These are phyloP conservation scores for Cymbopogon citratus DNA, from an alignment of 176 grass and related monocot species.

Conservation along the genomic window DNA sequence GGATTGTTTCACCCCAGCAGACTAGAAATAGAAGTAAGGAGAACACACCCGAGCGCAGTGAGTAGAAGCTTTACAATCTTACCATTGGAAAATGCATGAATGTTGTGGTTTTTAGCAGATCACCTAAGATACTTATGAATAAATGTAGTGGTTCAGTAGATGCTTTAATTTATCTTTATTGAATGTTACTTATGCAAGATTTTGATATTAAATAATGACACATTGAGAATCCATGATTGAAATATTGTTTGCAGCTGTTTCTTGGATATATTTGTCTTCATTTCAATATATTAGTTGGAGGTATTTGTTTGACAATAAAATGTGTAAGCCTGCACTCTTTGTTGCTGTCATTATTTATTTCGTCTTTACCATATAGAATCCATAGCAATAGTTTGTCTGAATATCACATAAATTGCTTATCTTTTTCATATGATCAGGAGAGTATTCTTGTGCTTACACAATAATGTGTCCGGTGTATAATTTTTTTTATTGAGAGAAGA, in stretches of 20 bases:
- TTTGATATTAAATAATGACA: background rate
- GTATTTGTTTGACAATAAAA: background rate
- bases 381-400: too few relatives aligned
- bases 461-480: too few relatives aligned
- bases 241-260: background rate
- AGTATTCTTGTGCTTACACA: too few relatives aligned
- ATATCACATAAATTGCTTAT: too few relatives aligned
- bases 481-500: too few relatives aligned
- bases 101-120: too few relatives aligned
- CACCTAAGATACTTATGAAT: background rate
- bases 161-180: background rate
- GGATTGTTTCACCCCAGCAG: background rate
- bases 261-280: background rate
- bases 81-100: background rate
- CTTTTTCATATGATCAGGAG: too few relatives aligned
- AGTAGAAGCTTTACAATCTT: background rate
- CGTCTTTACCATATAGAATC: too few relatives aligned
- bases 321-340: background rate
- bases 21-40: background rate
- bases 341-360: background rate
- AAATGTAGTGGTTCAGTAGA: background rate
- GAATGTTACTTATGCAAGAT: background rate
- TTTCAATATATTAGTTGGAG: background rate
- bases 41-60: background rate
- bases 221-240: background rate